These are phyloP conservation scores for Angomonas desouzai DNA, from an alignment of 208 protist genomes.

Conservation along the genomic window DNA sequence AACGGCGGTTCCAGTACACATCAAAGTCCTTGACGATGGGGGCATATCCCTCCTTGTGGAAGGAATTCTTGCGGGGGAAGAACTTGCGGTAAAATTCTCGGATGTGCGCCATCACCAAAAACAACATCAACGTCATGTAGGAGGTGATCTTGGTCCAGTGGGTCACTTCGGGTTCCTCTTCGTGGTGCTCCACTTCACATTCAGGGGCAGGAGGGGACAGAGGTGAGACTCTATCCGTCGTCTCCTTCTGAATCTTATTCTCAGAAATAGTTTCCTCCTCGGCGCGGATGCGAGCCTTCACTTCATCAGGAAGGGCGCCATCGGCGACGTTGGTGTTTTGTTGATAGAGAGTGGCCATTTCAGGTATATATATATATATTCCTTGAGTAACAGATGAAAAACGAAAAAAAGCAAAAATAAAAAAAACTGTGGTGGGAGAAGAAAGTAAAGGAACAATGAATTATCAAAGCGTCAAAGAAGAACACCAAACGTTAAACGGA, in stretches of 20 bases:
- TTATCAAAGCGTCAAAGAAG: constrained; percentile 6
- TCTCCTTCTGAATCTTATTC: constrained; percentile 14
- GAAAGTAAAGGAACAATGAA: background rate
- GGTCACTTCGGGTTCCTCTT: constrained; percentile 36
- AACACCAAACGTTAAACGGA: background rate
- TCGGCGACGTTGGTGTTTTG: constrained; percentile 3
- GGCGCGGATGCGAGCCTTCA: constrained; percentile 9
- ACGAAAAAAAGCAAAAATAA: constrained; percentile 20
- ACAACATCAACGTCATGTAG: constrained; percentile 58
- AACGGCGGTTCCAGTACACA: constrained; percentile 91
- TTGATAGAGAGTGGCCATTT: constrained; percentile 16
- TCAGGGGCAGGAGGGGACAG: constrained; percentile 11
- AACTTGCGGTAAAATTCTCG: constrained; percentile 54
- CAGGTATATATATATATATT: constrained; percentile 9
- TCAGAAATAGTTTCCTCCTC: constrained; percentile 16
- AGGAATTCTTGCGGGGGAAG: constrained; percentile 26
- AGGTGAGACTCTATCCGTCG: constrained; percentile 21
- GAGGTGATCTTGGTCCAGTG: constrained; percentile 36
- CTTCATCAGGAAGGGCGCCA: background rate
- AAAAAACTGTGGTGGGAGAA: constrained; percentile 13
- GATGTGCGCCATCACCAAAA: constrained; percentile 23
- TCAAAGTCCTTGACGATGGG: constrained; percentile 95
- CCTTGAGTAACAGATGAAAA: constrained; percentile 15
- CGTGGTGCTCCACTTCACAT: constrained; percentile 10
- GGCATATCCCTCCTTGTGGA: constrained; percentile 82